Percentiles rank a stretch among this genome's conserved stretches.
Conservation (phyloP, 805 yeast genomes). For the Saccharomycopsis sp. region DNA sequence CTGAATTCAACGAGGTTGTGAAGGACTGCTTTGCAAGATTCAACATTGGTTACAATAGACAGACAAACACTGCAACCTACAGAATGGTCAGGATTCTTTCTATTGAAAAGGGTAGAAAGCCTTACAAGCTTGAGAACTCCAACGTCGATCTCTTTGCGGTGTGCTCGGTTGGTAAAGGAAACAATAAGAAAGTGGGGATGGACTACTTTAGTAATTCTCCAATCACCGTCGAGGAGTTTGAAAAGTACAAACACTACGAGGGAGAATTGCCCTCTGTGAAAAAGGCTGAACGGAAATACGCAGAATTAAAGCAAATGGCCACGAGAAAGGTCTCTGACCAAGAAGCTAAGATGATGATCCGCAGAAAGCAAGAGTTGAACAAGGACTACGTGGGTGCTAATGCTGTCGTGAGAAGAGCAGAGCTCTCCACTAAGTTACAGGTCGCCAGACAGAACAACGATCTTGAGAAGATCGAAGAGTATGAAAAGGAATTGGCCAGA, state of each 20-base stretch:
- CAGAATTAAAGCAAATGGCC: constrained; percentile 56
- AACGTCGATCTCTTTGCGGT: constrained; percentile 52
- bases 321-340: constrained; percentile 60
- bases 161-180: constrained; percentile 76
- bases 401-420: constrained; percentile 69
- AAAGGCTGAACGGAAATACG: constrained; percentile 56
- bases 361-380: constrained; percentile 53
- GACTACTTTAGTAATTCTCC: constrained; percentile 73
- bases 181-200: constrained; percentile 69
- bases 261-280: constrained; percentile 55
- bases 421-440: constrained; percentile 63
- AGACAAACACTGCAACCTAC: constrained; percentile 59
- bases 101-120: constrained; percentile 41
- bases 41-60: constrained; percentile 65
- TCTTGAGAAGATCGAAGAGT: constrained; percentile 35
- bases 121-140: constrained; percentile 44
- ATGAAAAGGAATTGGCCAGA: constrained; percentile 42
- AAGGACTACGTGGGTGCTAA: constrained; percentile 56
- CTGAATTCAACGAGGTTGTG: constrained; percentile 65
- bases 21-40: constrained; percentile 76
- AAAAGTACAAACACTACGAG: constrained; percentile 53
- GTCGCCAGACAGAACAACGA: constrained; percentile 62
- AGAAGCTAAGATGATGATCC: constrained; percentile 74
- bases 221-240: constrained; percentile 65
- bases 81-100: constrained; percentile 78